Evolutionary conservation across 768 basidiomycete genomes (phyloP), one percentile per base, ranked within the genome.

Genomic region (Pleurotus djamor): DNA sequence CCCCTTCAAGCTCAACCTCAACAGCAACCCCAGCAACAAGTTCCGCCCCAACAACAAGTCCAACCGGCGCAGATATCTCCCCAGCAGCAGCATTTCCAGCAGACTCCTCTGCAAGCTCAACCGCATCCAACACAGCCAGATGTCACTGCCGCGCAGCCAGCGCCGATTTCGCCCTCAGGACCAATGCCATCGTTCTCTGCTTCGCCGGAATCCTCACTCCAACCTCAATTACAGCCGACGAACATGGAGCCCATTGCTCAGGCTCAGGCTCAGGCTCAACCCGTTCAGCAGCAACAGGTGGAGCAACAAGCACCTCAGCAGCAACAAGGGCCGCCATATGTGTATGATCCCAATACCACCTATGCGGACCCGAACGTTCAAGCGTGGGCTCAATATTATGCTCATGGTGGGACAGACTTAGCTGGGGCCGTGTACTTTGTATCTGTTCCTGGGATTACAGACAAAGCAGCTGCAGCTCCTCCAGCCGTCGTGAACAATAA

Each of bases 331-430:
- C 78, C 80, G 16, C 83, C 84, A 13, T 80, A 80, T 66, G 68
- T 76, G 7, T 93, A 81, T 66, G 84, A 92, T 63, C 88, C 90
- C 4, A 79, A 76, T 33, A 74, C 77, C 51, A 85, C 84, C 17
- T 94, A 94, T 64, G 72, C 84, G 13, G 92, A 94, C 68, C 83
- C 85, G 57, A 92, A 92, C 62, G 91, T 87, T 17, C 91, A 93
- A 67, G 89, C 89, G 0, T 94, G 92, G 92, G 92, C 90, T 5
- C 82, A 86, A 64, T 94, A 94, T 71, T 94, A 94, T 67, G 86
- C 87, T 0, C 83, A 87, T 60, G 92, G 92, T 28, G 92, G 92
- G 3, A 83, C 72, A 48, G 92, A 93, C 60, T 70, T 78, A 0
- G 84, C 88, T 4, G 92, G 92, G 7, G 76, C 87, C 6, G 88